Base-by-base conservation (phyloP, 495 filamentous ascomycete species). In the Aspergillus funiculosus region DNA sequence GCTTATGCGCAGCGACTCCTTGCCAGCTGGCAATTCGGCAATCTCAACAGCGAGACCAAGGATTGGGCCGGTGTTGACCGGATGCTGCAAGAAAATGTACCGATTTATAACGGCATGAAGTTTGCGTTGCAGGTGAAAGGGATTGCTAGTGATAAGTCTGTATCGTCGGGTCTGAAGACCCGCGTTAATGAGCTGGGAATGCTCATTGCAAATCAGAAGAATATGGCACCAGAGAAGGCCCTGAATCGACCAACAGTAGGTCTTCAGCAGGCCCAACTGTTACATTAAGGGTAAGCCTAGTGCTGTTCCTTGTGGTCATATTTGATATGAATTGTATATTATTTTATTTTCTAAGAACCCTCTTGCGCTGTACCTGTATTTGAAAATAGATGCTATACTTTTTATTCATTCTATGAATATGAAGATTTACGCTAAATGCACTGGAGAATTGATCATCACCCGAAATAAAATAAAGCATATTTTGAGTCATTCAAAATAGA, bases 1-100 rank as follows among this genome's bases (percentile, higher is more conserved):
- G 38, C 54, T 35, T 74, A 75, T 39, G 62, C 55, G 6, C 51
- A 53, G 32, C 68, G 66, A 47, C 53, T 76, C 17, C 39, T 66
- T 9, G 60, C 48, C 0, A 50, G 51, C 36, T 64, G 64, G 66
- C 19, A 40, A 6, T 24, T 43, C n/a, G 54, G 52, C 17, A 38
- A 56, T 28, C 57, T 60, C 38, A 37, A 48, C 35, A 11, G 43
- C 1, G 50, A 57, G 6, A 38, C 29, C 4, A 34, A 49, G 9
- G 25, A 53, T 3, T 59, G 53, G 53, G 1, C 2, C 21, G 7
- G 39, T 9, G 31, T 54, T 19, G 56, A 61, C 17, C 9, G 32
- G 4, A 40, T 61, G 47, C 24, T 70, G 14, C 56, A 59, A 48
- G 56, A 67, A 38, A 51, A 58, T 18, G 34, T 64, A 4, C 50